Evolutionary conservation across 345 rosid genomes (phyloP).

Genomic region (Corymbia maculata): DNA sequence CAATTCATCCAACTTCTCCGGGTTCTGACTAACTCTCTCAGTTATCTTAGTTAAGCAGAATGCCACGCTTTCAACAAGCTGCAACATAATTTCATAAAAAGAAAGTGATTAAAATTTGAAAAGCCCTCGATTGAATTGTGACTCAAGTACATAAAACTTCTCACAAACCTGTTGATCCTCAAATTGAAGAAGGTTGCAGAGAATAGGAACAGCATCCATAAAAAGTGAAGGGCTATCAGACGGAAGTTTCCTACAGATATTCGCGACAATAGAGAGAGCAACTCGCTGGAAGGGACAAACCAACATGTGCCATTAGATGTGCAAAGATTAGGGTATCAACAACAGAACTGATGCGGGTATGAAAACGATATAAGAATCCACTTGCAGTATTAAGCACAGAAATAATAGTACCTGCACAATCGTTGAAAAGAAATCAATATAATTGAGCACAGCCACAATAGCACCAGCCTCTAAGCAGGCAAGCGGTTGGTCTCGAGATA

Average conservation of each 20-base stretch:
- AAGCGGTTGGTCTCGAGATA: constrained; percentile 79
- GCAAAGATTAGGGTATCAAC: neutral
- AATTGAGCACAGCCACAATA: constrained; percentile 69
- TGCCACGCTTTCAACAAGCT: constrained; percentile 89
- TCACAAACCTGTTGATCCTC: constrained; percentile 73
- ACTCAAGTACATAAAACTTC: constrained; percentile 2
- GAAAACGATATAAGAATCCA: neutral
- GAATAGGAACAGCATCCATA: constrained; percentile 77
- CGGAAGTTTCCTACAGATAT: constrained; percentile 83
- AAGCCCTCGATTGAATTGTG: neutral
- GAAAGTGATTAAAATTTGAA: neutral
- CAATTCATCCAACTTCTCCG: constrained; percentile 61
- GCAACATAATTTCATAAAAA: constrained; percentile 10
- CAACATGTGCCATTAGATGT: neutral
- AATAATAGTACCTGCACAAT: constrained; percentile 53
- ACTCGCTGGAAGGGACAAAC: constrained; percentile 52
- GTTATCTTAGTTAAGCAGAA: constrained; percentile 74
- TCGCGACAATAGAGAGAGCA: constrained; percentile 83
- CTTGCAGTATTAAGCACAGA: neutral
- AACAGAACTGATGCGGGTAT: neutral
- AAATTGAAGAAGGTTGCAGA: constrained; percentile 82
- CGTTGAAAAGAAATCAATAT: constrained; percentile 80
- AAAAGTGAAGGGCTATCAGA: constrained; percentile 39
- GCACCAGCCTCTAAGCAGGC: constrained; percentile 91
- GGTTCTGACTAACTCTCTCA: constrained; percentile 54